Evolutionary conservation across 768 basidiomycete species (phyloP), one percentile per base, ranked within the genome.

Genomic region (Lactifluus subvellereus): DNA sequence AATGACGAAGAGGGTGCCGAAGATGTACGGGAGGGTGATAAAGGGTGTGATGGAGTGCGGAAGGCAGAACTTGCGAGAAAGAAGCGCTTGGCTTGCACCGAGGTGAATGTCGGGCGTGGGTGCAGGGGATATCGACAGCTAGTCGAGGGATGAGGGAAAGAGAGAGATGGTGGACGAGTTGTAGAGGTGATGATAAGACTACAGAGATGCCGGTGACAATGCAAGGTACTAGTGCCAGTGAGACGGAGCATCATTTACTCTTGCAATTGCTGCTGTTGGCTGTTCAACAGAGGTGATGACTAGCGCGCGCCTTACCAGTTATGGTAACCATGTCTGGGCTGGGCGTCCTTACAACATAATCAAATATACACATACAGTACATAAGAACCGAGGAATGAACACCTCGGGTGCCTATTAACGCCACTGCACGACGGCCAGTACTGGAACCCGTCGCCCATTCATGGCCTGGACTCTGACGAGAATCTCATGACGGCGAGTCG

Each of bases 381-480:
- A 33, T n/a, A 37, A 49, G 11, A 43, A 30, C n/a, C 16, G 27
- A 40, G 6, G 22, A 54, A 42, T 54, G 22, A 20, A 49, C 10
- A 20, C 37, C 27, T 50, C 38, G 18, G 51, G 30, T 47, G 30
- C 20, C 57, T 14, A 42, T 11, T 14, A 51, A 52, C 14, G 30
- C n/a, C 11, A 52, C n/a, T 18, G 18, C 1, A 22, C 37, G 27
- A 32, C 16, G 6, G 38, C 18, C 7, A 13, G 27, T 27, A 10
- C 27, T 20, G 40, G 20, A 14, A 18, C 4, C 13, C 13, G 33
- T 42, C 48, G n/a, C 22, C 20, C 11, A 22, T 22, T 61, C 40
- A 63, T 10, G 57, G 57, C 16, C 14, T 59, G 11, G 62, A 63
- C n/a, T 63, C 62, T 30, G 57, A 63, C 30, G 57, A 63, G 52